Evolutionary conservation across 352 stramenopile genomes (phyloP).

Genomic region (Phytophthora kernoviae): DNA sequence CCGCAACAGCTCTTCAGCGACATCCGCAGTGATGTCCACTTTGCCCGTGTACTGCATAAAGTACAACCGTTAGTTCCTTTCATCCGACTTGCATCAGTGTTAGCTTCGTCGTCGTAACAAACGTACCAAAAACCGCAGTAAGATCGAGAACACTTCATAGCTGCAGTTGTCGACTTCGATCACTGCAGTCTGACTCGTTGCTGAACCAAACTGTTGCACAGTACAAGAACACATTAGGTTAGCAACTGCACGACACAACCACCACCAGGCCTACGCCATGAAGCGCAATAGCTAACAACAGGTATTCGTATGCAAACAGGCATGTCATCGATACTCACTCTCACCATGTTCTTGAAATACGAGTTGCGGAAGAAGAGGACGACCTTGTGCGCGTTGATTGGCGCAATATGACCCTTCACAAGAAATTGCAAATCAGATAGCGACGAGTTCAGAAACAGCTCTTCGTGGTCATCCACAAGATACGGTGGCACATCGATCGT

Average conservation of each 20-base stretch:
- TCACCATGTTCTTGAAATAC: slow-evolving; percentile 93
- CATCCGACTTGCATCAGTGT: neutral
- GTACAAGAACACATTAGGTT: slow-evolving; percentile 13
- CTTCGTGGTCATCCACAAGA: slow-evolving; percentile 87
- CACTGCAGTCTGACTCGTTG: slow-evolving; percentile 82
- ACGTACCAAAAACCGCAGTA: slow-evolving; percentile 85
- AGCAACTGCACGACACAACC: slow-evolving; percentile 6
- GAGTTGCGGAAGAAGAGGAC: slow-evolving; percentile 91
- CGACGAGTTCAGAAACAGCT: slow-evolving; percentile 84
- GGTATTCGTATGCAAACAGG: slow-evolving; percentile 6
- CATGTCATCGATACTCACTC: slow-evolving; percentile 64
- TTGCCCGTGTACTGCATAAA: slow-evolving; percentile 87
- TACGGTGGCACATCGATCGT: slow-evolving; percentile 81
- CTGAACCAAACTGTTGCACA: slow-evolving; percentile 71
- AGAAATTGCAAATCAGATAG: slow-evolving; percentile 88
- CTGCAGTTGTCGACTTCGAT: slow-evolving; percentile 91
- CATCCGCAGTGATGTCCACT: slow-evolving; percentile 80
- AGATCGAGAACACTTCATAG: slow-evolving; percentile 86
- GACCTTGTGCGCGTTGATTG: slow-evolving; percentile 89
- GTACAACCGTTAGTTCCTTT: slow-evolving; percentile 11
- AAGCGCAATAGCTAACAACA: slow-evolving; percentile 1
- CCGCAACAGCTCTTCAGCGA: slow-evolving; percentile 81
- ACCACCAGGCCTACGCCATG: neutral
- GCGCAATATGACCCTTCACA: slow-evolving; percentile 84
- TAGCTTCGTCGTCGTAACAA: neutral